Conservation (phyloP, 305 asterid genomes). For the Rubia tinctorum region DNA sequence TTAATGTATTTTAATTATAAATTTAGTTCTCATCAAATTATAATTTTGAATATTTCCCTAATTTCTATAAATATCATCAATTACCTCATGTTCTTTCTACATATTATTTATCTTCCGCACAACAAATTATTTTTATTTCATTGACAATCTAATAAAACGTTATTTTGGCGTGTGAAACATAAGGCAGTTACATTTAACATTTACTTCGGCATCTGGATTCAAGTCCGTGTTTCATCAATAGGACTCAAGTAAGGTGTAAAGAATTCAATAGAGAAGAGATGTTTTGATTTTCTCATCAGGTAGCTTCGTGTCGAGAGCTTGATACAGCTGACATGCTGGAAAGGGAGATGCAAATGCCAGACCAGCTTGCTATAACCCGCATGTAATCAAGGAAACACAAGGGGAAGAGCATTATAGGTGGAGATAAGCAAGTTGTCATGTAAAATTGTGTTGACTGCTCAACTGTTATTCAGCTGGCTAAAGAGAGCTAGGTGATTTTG, state of each 20-base stretch:
- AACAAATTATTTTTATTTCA: too few species aligned
- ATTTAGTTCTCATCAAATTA: too few species aligned
- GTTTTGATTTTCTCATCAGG: slow-evolving; percentile 46
- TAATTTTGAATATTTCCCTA: too few species aligned
- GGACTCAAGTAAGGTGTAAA: slow-evolving; percentile 18
- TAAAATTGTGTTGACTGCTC: neutral
- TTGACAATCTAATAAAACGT: too few species aligned
- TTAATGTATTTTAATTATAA: too few species aligned
- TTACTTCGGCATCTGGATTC: slow-evolving; percentile 36
- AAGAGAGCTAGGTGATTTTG: slow-evolving; percentile 7
- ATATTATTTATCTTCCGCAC: too few species aligned
- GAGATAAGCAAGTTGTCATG: slow-evolving; percentile 7
- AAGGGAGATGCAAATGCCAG: slow-evolving; percentile 1
- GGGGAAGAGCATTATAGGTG: slow-evolving; percentile 1
- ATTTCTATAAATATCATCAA: too few species aligned
- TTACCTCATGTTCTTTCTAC: too few species aligned
- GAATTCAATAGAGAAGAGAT: slow-evolving; percentile 35
- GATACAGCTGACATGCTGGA: slow-evolving; percentile 34
- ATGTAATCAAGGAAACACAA: slow-evolving; percentile 1
- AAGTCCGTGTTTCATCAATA: slow-evolving; percentile 33
- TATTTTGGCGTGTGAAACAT: too few species aligned
- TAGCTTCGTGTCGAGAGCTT: slow-evolving; percentile 38
- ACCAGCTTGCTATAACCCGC: neutral
- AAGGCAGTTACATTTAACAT: too few species aligned
- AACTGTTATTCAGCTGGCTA: slow-evolving; percentile 5